Percentiles rank a stretch among this genome's conserved stretches.
Evolutionary conservation across 192 early-diverging fungal species (phyloP).

Genomic region (Phycomyces blakesleeanus): DNA sequence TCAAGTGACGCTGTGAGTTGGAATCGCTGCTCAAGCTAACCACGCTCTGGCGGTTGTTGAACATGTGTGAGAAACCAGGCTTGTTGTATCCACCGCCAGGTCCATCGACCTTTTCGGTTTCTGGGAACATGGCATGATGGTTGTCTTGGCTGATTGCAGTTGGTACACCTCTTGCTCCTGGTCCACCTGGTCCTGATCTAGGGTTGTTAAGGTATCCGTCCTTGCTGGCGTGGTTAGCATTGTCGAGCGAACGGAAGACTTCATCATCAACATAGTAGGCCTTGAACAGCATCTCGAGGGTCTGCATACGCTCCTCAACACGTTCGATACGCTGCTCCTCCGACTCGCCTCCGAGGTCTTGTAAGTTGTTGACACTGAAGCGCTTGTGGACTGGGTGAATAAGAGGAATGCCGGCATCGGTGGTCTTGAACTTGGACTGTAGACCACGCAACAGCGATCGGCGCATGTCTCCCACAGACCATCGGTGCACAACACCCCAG

Average conservation of each 20-base stretch:
- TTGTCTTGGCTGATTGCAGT: neutral
- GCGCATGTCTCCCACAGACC: conserved; percentile 31
- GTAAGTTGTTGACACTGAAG: conserved; percentile 25
- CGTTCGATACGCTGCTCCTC: conserved; percentile 31
- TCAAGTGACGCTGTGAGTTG: conserved; percentile 25
- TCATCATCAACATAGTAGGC: conserved; percentile 39
- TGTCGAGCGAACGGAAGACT: conserved; percentile 33
- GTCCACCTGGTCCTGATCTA: neutral
- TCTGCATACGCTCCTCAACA: conserved; percentile 36
- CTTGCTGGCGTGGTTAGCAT: conserved; percentile 19
- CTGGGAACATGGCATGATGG: neutral
- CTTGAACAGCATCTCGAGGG: conserved; percentile 33
- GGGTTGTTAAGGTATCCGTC: no score
- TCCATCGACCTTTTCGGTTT: neutral
- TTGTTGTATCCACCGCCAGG: neutral
- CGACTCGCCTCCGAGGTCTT: conserved; percentile 13
- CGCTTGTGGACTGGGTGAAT: conserved; percentile 34
- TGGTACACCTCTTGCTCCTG: neutral
- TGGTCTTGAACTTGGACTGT: conserved; percentile 31
- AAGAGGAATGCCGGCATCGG: conserved; percentile 34
- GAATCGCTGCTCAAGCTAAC: conserved; percentile 23
- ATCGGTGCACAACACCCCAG: conserved; percentile 34
- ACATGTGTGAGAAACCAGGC: conserved; percentile 24
- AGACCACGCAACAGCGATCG: conserved; percentile 30
- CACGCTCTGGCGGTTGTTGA: conserved; percentile 20